Evolutionary conservation across 164 flowering plant genomes (phyloP).

Genomic region (Stephania yunnanensis): DNA sequence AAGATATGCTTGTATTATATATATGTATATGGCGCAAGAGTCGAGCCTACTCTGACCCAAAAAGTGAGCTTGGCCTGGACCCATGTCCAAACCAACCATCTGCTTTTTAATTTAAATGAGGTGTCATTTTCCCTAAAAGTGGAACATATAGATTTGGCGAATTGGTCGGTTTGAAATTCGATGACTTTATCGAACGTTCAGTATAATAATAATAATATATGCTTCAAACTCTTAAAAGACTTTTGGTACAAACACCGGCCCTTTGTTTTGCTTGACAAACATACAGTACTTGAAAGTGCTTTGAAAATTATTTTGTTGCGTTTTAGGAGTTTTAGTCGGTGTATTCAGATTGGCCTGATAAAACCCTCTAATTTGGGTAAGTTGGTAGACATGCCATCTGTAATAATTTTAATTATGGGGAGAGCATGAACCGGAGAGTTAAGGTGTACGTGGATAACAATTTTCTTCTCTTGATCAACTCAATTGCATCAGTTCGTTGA

Average conservation of each 20-base stretch:
- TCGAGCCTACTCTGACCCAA: background rate
- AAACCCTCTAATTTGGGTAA: background rate
- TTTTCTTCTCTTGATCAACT: background rate
- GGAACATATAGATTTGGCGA: background rate
- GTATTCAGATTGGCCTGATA: background rate
- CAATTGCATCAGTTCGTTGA: background rate
- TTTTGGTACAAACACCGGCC: background rate
- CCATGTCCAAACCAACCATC: background rate
- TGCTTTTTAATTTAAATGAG: background rate
- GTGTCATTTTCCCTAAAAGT: background rate
- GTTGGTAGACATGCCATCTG: background rate
- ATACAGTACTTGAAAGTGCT: background rate
- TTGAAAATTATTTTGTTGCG: background rate
- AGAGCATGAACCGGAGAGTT: background rate
- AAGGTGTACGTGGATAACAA: background rate
- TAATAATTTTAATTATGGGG: background rate
- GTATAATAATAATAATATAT: background rate
- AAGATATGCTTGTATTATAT: too few relatives aligned
- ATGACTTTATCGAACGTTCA: background rate
- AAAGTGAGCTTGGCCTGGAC: background rate
- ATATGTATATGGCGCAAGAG: background rate
- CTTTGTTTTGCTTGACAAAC: background rate
- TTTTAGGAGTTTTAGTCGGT: background rate
- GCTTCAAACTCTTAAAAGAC: background rate
- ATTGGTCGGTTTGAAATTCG: slow-evolving; percentile 1